Evolutionary conservation across 2,329 filamentous ascomycete species (phyloP), one percentile per base, ranked within the genome.

Genomic region (Penicillium sclerotiorum): DNA sequence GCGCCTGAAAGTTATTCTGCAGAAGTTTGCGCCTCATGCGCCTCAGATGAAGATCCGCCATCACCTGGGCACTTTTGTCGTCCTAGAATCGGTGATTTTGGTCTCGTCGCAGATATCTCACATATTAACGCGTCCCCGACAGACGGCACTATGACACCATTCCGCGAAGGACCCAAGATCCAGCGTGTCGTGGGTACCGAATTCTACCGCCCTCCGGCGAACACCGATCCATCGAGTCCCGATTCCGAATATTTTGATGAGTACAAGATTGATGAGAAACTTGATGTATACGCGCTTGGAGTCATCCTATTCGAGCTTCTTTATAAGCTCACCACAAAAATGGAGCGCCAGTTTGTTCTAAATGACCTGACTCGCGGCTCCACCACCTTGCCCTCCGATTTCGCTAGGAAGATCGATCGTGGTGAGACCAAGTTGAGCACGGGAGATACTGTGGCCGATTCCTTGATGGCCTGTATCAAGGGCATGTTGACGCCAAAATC

Each of bases 61-160:
- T 50, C 60, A 2, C 58, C 61, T 4, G 49, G 58, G 18, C 59
- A 75, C 12, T 80, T 78, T 50, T 69, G 83, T 25, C 79, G 77
- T 32, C 81, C 85, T 9, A 78, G 83, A 4, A 87, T 88, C 45
- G 85, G 85, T 2, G 85, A 88, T 60, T 88, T 88, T 59, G 85
- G 85, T 2, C 77, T 87, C 4, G 83, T 85, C 4, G 80, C 81
- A 8, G 78, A 81, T 46, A 76, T 81, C 38, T 79, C 72, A 32
- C 70, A 63, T 53, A 52, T 70, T 40, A 61, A 69, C 49, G 70
- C 70, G 11, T 52, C 38, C n/a, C 51, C 58, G 4, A 53, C 55
- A 13, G 53, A 56, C 22, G 57, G 51, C 2, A 48, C 61, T 3
- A 47, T 61, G 9, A 58, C 58, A 7, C 49, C 62, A 7, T 56